Evolutionary conservation across 805 yeast genomes (phyloP).

Genomic region (Grigorovia yakushimaensis): DNA sequence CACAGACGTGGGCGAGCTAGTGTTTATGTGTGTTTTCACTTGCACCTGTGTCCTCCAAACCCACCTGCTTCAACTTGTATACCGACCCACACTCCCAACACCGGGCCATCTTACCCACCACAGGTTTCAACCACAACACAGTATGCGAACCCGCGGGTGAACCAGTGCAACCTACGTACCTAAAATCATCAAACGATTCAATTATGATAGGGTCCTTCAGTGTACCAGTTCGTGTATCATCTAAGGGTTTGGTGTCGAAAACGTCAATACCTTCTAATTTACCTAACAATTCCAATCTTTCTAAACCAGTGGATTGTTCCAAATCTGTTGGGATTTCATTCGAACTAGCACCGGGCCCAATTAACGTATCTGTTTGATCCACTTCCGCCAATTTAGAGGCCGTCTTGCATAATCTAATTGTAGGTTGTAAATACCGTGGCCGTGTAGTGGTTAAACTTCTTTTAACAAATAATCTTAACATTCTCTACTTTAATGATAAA

Average conservation of each 20-base stretch:
- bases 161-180: constrained; percentile 97
- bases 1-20: no score
- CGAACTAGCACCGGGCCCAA: constrained; percentile 83
- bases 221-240: constrained; percentile 83
- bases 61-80: constrained; percentile 79
- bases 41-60: constrained; percentile 45
- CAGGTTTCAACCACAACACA: constrained; percentile 86
- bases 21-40: no score
- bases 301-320: constrained; percentile 97
- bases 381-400: constrained; percentile 70
- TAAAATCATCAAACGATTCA: constrained; percentile 83
- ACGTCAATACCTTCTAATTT: constrained; percentile 92
- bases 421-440: neutral
- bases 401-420: constrained; percentile 25
- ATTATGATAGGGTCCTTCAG: constrained; percentile 79
- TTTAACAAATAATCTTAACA: neutral
- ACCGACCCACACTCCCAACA: constrained; percentile 99
- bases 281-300: constrained; percentile 90
- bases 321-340: constrained; percentile 86
- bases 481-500: no score
- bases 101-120: constrained; percentile 74
- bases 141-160: constrained; percentile 88
- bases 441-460: neutral
- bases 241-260: constrained; percentile 81
- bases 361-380: constrained; percentile 61